These are phyloP conservation scores for Saprolegnia parasitica DNA, from an alignment of 352 stramenopile genomes.

Conservation along the genomic window DNA sequence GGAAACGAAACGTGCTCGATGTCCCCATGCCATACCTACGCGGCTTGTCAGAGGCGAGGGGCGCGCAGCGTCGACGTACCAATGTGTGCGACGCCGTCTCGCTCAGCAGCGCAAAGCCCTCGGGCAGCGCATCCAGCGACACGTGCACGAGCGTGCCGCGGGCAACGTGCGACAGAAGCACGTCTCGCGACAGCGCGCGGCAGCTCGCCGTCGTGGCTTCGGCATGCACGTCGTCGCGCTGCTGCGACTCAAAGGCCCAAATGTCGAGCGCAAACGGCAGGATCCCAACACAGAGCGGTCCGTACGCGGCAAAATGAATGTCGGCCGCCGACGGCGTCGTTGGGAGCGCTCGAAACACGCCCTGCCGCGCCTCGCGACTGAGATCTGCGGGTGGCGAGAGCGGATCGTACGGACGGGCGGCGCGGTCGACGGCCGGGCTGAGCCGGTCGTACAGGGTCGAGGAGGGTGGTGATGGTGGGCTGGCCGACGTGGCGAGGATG, in stretches of 20 bases:
- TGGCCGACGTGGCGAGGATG: neutral
- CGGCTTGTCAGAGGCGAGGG: neutral
- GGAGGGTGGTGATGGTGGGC: neutral
- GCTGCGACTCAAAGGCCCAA: constrained; percentile 63
- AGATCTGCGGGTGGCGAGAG: neutral
- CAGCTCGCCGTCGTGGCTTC: constrained; percentile 37
- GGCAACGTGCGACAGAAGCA: neutral
- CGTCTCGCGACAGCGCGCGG: constrained; percentile 15
- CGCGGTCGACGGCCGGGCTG: neutral
- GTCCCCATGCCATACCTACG: constrained; percentile 14
- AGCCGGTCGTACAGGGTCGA: constrained; percentile 4
- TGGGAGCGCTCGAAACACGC: constrained; percentile 14
- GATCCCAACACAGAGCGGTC: constrained; percentile 40
- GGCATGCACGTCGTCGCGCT: constrained; percentile 59
- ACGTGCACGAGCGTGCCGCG: constrained; percentile 63
- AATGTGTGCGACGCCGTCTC: constrained; percentile 41
- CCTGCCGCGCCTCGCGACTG: neutral
- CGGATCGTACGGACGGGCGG: neutral
- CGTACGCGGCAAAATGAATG: constrained; percentile 25
- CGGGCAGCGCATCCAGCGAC: constrained; percentile 50
- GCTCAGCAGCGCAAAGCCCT: constrained; percentile 58
- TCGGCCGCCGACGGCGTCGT: neutral
- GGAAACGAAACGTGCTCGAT: neutral
- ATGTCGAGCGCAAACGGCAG: constrained; percentile 54
- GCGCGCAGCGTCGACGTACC: neutral